Conservation (phyloP, 202 grass and related monocot species). For the Musa balbisiana region DNA sequence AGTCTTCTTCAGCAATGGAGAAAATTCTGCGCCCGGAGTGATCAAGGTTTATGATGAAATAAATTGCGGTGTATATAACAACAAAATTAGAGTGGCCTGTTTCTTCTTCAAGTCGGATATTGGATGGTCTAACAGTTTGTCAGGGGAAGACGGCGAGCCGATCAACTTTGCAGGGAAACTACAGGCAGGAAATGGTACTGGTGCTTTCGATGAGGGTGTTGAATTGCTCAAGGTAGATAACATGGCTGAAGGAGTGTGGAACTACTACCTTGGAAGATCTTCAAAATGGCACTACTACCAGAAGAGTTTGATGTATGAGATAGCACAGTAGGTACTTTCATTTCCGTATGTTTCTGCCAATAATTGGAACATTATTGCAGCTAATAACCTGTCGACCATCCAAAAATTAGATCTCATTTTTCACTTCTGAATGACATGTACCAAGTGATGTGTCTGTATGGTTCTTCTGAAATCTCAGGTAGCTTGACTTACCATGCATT, state of each 20-base stretch:
- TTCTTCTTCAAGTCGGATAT: conserved; percentile 27
- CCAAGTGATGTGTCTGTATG: too few species aligned
- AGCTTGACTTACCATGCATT: too few species aligned
- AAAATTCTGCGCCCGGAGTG: conserved; percentile 30
- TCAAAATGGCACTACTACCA: conserved; percentile 53
- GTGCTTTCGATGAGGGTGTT: conserved; percentile 48
- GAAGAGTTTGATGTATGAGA: neutral
- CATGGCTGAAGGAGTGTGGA: conserved; percentile 57
- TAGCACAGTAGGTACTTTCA: neutral
- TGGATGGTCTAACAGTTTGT: conserved; percentile 5
- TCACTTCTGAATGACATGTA: too few species aligned
- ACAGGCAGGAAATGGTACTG: conserved; percentile 3
- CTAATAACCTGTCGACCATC: neutral
- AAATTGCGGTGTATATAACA: conserved; percentile 40
- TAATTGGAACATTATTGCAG: neutral
- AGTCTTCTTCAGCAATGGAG: conserved; percentile 38
- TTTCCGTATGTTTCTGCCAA: neutral
- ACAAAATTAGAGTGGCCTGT: conserved; percentile 22
- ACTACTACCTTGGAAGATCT: conserved; percentile 61
- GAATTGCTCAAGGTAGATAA: conserved; percentile 47
- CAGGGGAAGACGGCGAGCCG: conserved; percentile 39
- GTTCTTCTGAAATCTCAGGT: too few species aligned
- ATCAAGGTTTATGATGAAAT: conserved; percentile 51
- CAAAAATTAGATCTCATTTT: too few species aligned
- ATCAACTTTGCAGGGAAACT: conserved; percentile 59